Percentiles rank a stretch among this genome's conserved stretches.
Conservation (phyloP, 441 rosid species). For the Aquilaria agallochum region DNA sequence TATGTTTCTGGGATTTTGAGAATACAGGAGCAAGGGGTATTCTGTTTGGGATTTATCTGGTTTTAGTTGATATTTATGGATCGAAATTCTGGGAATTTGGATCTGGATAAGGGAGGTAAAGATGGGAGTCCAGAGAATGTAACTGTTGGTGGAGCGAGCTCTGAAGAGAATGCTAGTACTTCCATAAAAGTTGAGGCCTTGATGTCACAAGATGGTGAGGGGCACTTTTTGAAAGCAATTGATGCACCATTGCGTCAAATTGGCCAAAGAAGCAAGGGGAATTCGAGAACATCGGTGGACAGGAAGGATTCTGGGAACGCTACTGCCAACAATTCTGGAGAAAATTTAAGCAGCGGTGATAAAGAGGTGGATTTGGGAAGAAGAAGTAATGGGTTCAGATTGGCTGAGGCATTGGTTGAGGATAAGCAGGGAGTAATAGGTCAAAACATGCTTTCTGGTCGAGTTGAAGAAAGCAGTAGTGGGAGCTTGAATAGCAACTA, state of each 20-base stretch:
- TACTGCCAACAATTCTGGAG: constrained; percentile 19
- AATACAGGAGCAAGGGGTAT: constrained; percentile 11
- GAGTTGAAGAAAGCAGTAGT: constrained; percentile 27
- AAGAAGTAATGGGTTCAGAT: constrained; percentile 19
- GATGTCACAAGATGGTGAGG: constrained; percentile 16
- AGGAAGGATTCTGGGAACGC: constrained; percentile 24
- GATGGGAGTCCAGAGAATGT: constrained; percentile 19
- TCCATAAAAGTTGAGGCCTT: constrained; percentile 12
- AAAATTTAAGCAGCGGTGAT: constrained; percentile 11
- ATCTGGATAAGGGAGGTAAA: constrained; percentile 14
- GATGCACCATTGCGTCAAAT: constrained; percentile 2
- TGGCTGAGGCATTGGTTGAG: constrained; percentile 16
- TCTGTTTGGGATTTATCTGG: background rate
- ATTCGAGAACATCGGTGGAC: constrained; percentile 18
- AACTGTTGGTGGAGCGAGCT: constrained; percentile 13
- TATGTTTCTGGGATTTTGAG: constrained; percentile 14
- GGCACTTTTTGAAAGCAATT: constrained; percentile 6
- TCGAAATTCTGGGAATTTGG: constrained; percentile 18
- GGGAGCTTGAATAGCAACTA: constrained; percentile 18
- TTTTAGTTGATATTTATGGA: constrained; percentile 29
- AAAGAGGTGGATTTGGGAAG: constrained; percentile 19
- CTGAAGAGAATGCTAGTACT: constrained; percentile 15
- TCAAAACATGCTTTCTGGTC: constrained; percentile 8
- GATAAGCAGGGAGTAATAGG: constrained; percentile 5
- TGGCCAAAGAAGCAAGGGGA: constrained; percentile 13